phyloP scores from a whole-genome alignment of 257 asterid species.

The Plantago ovata region DNA sequence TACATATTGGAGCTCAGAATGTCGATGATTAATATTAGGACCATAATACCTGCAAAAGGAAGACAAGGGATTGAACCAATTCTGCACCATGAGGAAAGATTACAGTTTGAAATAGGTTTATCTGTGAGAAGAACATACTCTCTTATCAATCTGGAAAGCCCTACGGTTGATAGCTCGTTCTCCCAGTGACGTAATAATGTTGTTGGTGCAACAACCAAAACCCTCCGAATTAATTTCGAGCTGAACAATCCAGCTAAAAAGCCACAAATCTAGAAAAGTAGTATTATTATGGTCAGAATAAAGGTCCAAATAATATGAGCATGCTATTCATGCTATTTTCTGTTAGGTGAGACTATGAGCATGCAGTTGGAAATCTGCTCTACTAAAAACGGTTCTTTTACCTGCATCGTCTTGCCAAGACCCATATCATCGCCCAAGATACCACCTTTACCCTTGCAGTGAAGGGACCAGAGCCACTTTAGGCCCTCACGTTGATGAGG shows the following conservation, averaged over 20 bases:
- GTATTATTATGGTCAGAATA: conserved; percentile 7
- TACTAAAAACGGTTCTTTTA: conserved; percentile 20
- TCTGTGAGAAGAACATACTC: conserved; percentile 51
- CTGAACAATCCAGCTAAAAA: conserved; percentile 74
- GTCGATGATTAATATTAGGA: conserved; percentile 56
- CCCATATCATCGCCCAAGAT: conserved; percentile 98
- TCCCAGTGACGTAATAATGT: conserved; percentile 88
- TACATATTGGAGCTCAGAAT: conserved; percentile 84
- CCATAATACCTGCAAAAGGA: conserved; percentile 65
- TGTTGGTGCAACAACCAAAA: conserved; percentile 86
- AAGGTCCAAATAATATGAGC: conserved; percentile 6
- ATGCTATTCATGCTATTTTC: too few relatives aligned
- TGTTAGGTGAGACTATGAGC: too few relatives aligned
- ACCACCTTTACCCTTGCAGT: conserved; percentile 86
- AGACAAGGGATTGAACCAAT: conserved; percentile 12
- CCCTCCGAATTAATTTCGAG: conserved; percentile 68
- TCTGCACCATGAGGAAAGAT: conserved; percentile 9
- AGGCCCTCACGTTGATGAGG: conserved; percentile 95
- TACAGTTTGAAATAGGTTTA: conserved; percentile 8
- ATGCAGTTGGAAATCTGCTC: too few relatives aligned
- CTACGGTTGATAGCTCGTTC: conserved; percentile 78
- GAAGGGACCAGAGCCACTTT: conserved; percentile 98
- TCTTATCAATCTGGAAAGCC: conserved; percentile 69
- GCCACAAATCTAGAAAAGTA: conserved; percentile 63
- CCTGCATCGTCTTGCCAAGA: conserved; percentile 99